Conservation (phyloP, 352 stramenopile genomes). For the Globisporangium megalacanthum region DNA sequence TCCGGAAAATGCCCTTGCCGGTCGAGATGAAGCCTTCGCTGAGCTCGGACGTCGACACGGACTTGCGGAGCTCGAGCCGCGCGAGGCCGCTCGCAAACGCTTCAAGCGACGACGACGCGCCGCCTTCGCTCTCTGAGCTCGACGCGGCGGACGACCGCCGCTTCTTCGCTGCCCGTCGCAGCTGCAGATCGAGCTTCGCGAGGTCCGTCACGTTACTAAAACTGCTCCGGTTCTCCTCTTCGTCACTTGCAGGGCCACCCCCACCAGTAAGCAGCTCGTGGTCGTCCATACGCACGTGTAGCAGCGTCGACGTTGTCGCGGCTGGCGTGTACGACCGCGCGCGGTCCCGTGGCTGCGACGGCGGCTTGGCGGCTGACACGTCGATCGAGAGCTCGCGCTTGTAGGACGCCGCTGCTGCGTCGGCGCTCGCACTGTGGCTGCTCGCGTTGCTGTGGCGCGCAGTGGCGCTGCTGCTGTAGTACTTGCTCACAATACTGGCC, state of each 20-base stretch:
- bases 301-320: neutral
- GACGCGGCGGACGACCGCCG: constrained; percentile 53
- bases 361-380: constrained; percentile 1
- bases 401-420: constrained; percentile 5
- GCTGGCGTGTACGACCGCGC: constrained; percentile 10
- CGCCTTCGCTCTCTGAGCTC: constrained; percentile 36
- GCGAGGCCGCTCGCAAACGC: constrained; percentile 35
- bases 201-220: constrained; percentile 7
- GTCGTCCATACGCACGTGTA: neutral
- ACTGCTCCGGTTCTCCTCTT: constrained; percentile 7
- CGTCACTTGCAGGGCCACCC: neutral
- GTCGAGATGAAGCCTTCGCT: constrained; percentile 83
- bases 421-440: neutral
- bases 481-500: constrained; percentile 11
- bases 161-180: constrained; percentile 19
- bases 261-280: neutral
- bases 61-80: constrained; percentile 42
- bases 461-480: constrained; percentile 4
- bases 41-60: constrained; percentile 43
- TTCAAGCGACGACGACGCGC: constrained; percentile 25
- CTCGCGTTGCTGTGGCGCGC: neutral
- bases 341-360: constrained; percentile 7
- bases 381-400: constrained; percentile 17
- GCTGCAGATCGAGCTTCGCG: constrained; percentile 11
- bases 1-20: constrained; percentile 83